Evolutionary conservation across 169 alveolate species (phyloP).

Genomic region (Toxoplasma gondii): DNA sequence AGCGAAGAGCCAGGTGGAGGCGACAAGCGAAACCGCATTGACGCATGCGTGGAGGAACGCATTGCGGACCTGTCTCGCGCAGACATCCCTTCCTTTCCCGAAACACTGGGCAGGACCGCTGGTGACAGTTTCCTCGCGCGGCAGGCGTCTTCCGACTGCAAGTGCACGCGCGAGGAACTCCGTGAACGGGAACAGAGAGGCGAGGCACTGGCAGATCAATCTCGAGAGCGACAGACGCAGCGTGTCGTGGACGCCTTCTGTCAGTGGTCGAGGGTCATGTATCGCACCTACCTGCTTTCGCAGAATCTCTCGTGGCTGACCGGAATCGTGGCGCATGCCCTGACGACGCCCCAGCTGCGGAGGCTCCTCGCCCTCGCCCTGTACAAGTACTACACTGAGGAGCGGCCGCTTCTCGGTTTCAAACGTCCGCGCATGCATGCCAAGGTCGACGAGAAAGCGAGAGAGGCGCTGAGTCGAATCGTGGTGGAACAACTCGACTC

Average conservation of each 20-base stretch:
- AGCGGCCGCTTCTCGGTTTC: slow-evolving; percentile 7
- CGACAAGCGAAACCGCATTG: no score
- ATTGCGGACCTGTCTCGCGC: no score
- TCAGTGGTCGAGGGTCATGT: neutral
- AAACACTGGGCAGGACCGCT: no score
- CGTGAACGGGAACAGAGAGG: no score
- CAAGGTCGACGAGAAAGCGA: neutral
- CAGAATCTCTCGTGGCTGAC: slow-evolving; percentile 9
- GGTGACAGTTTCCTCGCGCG: no score
- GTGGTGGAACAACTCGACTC: neutral
- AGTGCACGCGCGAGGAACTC: no score
- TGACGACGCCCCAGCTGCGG: slow-evolving; percentile 19
- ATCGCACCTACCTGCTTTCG: neutral
- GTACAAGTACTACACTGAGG: slow-evolving; percentile 11
- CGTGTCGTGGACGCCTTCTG: neutral
- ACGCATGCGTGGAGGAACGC: no score
- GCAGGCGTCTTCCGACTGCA: no score
- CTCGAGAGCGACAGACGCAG: neutral
- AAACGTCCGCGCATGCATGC: neutral
- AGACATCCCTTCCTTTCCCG: no score
- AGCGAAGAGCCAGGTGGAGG: neutral
- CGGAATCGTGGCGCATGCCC: slow-evolving; percentile 22
- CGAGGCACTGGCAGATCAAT: neutral
- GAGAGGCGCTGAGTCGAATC: neutral
- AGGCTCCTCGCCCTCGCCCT: slow-evolving; percentile 10